A percentile compares a stretch with the other conserved stretches of the same genome.
Conservation (phyloP, 257 asterid genomes). For the Knoxia roxburghii region DNA sequence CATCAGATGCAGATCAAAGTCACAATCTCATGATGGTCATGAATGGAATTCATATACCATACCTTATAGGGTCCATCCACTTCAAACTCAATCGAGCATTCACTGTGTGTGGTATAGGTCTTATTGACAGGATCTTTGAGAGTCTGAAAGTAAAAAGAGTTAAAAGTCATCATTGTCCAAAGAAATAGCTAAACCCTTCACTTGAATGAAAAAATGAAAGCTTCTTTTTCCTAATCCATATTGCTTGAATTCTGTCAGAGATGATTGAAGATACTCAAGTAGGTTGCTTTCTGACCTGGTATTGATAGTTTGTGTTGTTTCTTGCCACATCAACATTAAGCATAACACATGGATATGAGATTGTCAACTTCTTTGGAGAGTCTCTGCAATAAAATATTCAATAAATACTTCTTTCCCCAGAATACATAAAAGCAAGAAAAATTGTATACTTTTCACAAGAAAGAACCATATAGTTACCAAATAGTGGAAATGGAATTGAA, state of each 20-base stretch:
- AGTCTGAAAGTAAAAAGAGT: constrained; percentile 54
- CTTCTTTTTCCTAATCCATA: not conserved
- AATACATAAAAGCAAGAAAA: constrained; percentile 2
- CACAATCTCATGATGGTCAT: constrained; percentile 14
- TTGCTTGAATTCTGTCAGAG: not conserved
- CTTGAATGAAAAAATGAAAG: constrained; percentile 17
- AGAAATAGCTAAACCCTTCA: not conserved
- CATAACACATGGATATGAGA: constrained; percentile 99
- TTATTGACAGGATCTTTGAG: constrained; percentile 65
- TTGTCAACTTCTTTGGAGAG: constrained; percentile 69
- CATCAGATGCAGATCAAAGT: constrained; percentile 15
- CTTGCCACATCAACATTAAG: constrained; percentile 96
- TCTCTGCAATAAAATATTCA: constrained; percentile 51
- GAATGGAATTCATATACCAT: constrained; percentile 27
- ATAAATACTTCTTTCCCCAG: constrained; percentile 17
- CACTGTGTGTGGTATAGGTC: constrained; percentile 81
- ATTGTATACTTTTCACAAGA: not conserved
- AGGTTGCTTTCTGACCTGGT: constrained; percentile 57
- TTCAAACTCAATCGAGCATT: constrained; percentile 97
- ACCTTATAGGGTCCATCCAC: constrained; percentile 99
- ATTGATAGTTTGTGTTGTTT: constrained; percentile 95
- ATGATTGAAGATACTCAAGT: constrained; percentile 3
- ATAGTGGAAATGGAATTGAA: not conserved
- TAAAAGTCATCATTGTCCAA: constrained; percentile 1
- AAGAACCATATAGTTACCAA: not conserved